phyloP scores from a whole-genome alignment of 2,329 filamentous ascomycete genomes.

The Diplodia seriata region DNA sequence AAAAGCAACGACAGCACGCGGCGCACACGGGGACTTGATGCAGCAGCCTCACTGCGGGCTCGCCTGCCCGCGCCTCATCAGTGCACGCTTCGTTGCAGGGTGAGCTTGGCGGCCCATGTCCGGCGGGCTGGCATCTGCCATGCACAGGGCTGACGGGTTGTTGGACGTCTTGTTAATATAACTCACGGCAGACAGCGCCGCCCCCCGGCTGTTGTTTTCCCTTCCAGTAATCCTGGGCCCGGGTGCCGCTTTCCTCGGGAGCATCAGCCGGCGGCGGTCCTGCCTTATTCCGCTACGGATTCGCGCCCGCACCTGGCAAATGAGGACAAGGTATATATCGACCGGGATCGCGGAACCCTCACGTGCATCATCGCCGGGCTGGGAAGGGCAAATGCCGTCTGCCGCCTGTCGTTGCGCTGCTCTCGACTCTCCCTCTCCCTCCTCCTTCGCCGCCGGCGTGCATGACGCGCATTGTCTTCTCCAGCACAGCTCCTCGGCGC shows the following conservation, averaged over 20 bases:
- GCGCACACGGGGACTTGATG: slow-evolving; percentile 2
- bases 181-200: not conserved
- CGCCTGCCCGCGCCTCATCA: not conserved
- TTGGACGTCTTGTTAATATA: not conserved
- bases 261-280: slow-evolving; percentile 11
- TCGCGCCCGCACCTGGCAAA: not conserved
- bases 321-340: not conserved
- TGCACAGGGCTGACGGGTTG: slow-evolving; percentile 13
- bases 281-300: slow-evolving; percentile 14
- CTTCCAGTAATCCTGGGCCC: not conserved
- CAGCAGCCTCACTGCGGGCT: not conserved
- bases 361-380: not conserved
- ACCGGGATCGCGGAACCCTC: slow-evolving; percentile 1
- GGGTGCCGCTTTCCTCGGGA: not conserved
- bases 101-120: not conserved
- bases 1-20: not conserved
- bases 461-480: slow-evolving; percentile 2
- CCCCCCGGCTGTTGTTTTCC: slow-evolving; percentile 4
- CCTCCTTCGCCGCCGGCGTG: not conserved
- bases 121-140: slow-evolving; percentile 4
- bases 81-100: not conserved
- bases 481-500: not conserved
- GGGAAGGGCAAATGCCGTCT: not conserved
- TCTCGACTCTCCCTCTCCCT: not conserved
- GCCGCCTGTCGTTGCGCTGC: not conserved